A percentile compares a stretch with the other conserved stretches of the same genome.
Conservation (phyloP, 2,329 filamentous ascomycete genomes). For the Pestalotiopsis sp. region DNA sequence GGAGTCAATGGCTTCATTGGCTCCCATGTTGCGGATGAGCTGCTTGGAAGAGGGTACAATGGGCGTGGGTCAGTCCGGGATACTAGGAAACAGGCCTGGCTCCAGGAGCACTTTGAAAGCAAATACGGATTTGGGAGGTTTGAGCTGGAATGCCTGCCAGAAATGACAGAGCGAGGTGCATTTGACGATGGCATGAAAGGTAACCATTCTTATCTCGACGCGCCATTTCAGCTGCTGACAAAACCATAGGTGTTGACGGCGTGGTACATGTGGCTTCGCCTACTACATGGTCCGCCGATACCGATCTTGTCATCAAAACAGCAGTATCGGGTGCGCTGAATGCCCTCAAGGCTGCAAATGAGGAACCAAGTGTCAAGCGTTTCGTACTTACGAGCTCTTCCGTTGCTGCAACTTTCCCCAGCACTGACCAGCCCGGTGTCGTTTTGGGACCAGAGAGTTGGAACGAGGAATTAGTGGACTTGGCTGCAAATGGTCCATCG, state of each 20-base stretch:
- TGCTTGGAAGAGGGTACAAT: background rate
- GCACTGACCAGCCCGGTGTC: conserved; percentile 18
- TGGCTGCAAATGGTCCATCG: conserved; percentile 16
- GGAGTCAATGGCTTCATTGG: background rate
- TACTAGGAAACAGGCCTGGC: conserved; percentile 8
- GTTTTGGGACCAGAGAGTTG: conserved; percentile 27
- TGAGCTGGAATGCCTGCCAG: conserved; percentile 3
- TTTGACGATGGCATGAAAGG: conserved; percentile 7
- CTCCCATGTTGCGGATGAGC: background rate
- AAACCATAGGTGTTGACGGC: conserved; percentile 25
- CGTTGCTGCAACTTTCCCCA: conserved; percentile 2
- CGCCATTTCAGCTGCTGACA: background rate
- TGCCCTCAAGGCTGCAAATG: conserved; percentile 27
- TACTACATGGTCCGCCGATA: conserved; percentile 17
- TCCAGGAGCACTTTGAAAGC: background rate
- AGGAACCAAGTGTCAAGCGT: conserved; percentile 26
- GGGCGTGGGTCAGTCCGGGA: conserved; percentile 1
- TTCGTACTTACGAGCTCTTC: conserved; percentile 20
- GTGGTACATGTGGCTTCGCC: conserved; percentile 25
- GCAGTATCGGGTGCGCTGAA: conserved; percentile 21
- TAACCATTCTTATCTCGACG: background rate
- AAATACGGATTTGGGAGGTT: conserved; percentile 1
- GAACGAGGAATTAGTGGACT: conserved; percentile 31
- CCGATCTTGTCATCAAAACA: conserved; percentile 25
- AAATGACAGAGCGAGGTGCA: background rate